Percentiles rank a stretch among this genome's conserved stretches.
These are phyloP conservation scores for Capronia epimyces DNA, from an alignment of 2,329 filamentous ascomycete species.

Conservation along the genomic window DNA sequence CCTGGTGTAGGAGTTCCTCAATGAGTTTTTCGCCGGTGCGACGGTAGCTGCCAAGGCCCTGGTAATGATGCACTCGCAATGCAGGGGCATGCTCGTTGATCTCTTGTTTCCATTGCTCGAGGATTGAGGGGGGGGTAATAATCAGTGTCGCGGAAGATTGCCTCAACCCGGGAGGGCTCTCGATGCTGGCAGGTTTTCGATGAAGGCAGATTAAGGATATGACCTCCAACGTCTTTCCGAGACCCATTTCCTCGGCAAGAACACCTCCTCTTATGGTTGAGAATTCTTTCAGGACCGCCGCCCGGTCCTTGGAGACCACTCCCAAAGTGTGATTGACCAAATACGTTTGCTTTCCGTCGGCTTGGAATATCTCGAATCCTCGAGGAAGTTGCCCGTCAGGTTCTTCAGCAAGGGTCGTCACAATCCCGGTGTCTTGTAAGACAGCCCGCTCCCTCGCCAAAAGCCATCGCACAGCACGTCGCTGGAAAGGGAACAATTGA, in stretches of 20 bases:
- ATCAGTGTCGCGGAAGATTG: constrained; percentile 55
- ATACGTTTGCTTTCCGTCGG: constrained; percentile 37
- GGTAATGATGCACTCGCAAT: constrained; percentile 53
- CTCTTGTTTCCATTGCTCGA: constrained; percentile 60
- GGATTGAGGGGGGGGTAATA: constrained; percentile 56
- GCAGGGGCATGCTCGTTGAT: constrained; percentile 53
- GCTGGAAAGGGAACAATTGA: constrained; percentile 46
- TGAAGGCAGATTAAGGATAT: constrained; percentile 44
- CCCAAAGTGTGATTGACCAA: constrained; percentile 42
- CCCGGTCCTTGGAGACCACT: constrained; percentile 36
- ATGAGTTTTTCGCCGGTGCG: constrained; percentile 38
- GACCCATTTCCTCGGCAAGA: constrained; percentile 48
- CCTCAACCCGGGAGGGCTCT: constrained; percentile 29
- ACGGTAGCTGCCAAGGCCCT: constrained; percentile 44
- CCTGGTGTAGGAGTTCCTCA: constrained; percentile 44
- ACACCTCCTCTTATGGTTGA: constrained; percentile 40
- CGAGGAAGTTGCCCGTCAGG: constrained; percentile 31
- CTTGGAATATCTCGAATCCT: constrained; percentile 37
- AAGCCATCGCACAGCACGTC: constrained; percentile 45
- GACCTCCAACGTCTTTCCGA: constrained; percentile 48
- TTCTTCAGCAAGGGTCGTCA: constrained; percentile 22
- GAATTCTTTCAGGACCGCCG: constrained; percentile 32
- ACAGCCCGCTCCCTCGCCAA: constrained; percentile 41
- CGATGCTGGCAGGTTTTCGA: constrained; percentile 25
- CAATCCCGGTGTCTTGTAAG: constrained; percentile 32